Evolutionary conservation across 1,284 basidiomycete genomes (phyloP).

Genomic region (Erythrobasidium hasegawianum): DNA sequence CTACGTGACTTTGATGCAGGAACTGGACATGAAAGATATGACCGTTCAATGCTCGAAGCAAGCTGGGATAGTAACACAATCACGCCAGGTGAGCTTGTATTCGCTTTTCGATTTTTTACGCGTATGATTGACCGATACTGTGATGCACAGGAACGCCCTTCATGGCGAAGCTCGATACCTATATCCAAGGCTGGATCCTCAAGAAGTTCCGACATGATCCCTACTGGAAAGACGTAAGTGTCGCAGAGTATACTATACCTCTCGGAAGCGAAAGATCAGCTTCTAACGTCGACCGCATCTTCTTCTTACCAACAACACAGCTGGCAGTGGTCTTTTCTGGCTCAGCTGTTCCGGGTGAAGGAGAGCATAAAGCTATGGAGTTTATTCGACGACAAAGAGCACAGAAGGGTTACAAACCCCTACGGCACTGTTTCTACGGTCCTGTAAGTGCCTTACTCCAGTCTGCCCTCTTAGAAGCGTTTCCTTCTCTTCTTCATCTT

Average conservation of each 20-base stretch:
- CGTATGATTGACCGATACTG: too few relatives aligned
- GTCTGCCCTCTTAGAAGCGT: too few relatives aligned
- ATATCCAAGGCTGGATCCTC: constrained; percentile 92
- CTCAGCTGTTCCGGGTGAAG: constrained; percentile 93
- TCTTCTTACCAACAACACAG: constrained; percentile 45
- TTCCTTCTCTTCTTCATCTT: not conserved
- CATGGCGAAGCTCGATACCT: constrained; percentile 85
- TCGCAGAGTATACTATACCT: too few relatives aligned
- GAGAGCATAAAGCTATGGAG: constrained; percentile 99
- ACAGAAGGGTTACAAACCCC: constrained; percentile 84
- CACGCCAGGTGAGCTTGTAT: constrained; percentile 57
- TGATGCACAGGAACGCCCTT: constrained; percentile 81
- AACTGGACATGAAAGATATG: constrained; percentile 82
- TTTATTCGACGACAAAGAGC: constrained; percentile 86
- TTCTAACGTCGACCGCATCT: too few relatives aligned
- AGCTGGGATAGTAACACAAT: constrained; percentile 98
- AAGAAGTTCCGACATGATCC: constrained; percentile 91
- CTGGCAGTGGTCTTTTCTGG: constrained; percentile 95
- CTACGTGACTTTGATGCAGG: constrained; percentile 49
- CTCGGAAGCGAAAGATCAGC: too few relatives aligned
- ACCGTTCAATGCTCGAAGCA: constrained; percentile 78
- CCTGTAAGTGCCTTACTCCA: constrained; percentile 61
- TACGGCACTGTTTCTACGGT: constrained; percentile 94
- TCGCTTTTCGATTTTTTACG: too few relatives aligned
- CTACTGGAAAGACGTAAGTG: constrained; percentile 75